Conservation (phyloP, 371 early-diverging fungal genomes). For the Syncephalastrum contaminatum region DNA sequence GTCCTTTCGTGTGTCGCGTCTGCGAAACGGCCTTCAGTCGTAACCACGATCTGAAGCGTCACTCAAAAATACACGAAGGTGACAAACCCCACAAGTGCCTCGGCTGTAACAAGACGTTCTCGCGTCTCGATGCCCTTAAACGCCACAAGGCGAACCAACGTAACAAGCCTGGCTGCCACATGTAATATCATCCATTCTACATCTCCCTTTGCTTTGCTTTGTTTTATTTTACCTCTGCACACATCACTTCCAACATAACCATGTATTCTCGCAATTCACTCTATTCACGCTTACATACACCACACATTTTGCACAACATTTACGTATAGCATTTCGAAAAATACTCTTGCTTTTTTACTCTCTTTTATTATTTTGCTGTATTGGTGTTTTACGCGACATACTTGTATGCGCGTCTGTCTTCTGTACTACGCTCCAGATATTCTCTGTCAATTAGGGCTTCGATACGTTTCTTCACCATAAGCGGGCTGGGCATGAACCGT, state of each 20-base stretch:
- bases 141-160: conserved; percentile 50
- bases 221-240: no score
- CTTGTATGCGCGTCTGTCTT: conserved; percentile 40
- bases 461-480: conserved; percentile 80
- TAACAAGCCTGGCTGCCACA: conserved; percentile 21
- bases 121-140: conserved; percentile 54
- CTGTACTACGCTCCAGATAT: conserved; percentile 72
- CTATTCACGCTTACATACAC: no score
- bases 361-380: no score
- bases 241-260: no score
- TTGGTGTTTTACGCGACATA: conserved; percentile 13
- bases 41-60: conserved; percentile 87
- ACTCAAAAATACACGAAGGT: conserved; percentile 84
- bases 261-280: no score
- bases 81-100: conserved; percentile 80
- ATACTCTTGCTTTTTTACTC: no score
- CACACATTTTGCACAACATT: no score
- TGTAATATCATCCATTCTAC: no score
- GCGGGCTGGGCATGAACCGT: conserved; percentile 72
- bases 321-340: no score
- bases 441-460: conserved; percentile 85
- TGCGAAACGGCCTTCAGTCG: conserved; percentile 81
- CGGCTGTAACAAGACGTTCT: conserved; percentile 82
- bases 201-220: no score
- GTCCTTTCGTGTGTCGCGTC: conserved; percentile 75